Evolutionary conservation across 2,329 filamentous ascomycete species (phyloP).

Genomic region (Aspergillus tamarii): DNA sequence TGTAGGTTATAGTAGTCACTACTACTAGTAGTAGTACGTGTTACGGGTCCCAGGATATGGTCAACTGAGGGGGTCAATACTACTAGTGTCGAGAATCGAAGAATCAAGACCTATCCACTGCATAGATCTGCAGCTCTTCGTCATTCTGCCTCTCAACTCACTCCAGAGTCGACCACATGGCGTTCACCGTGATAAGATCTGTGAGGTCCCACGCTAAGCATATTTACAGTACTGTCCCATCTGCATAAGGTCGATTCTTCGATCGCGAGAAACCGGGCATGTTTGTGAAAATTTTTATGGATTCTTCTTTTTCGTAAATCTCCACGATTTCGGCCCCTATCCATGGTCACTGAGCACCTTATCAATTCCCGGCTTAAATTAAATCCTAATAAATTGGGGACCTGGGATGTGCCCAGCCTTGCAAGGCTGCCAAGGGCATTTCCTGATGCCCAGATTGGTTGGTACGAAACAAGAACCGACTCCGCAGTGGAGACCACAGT

Average conservation of each 20-base stretch:
- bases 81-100: background rate
- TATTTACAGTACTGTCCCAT: background rate
- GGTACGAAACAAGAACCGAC: background rate
- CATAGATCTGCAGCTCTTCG: background rate
- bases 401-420: conserved; percentile 19
- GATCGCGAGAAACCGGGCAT: background rate
- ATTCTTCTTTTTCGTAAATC: background rate
- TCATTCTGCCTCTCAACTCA: background rate
- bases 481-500: background rate
- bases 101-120: background rate
- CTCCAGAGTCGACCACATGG: background rate
- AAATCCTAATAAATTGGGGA: no score
- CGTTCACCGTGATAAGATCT: background rate
- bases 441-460: background rate
- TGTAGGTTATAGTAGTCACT: no score
- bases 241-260: background rate
- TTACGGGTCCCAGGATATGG: background rate
- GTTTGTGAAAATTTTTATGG: background rate
- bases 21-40: background rate
- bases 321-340: background rate
- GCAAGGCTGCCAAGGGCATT: conserved; percentile 24
- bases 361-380: no score
- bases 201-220: background rate
- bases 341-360: background rate
- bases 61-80: background rate